Evolutionary conservation across 2,329 filamentous ascomycete species (phyloP).

Genomic region (Colletotrichum somersetense): DNA sequence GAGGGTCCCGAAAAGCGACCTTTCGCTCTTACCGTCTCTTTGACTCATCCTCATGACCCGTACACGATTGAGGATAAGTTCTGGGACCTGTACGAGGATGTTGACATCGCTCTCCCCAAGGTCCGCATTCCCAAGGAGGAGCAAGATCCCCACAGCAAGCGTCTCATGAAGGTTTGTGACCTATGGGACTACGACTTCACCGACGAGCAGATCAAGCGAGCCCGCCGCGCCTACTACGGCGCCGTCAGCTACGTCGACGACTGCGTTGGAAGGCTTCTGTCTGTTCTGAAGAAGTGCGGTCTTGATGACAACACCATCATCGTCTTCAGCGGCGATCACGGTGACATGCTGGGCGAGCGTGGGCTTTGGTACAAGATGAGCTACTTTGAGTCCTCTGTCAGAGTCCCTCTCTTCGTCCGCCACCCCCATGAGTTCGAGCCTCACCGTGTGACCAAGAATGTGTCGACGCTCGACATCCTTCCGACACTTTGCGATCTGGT

Average conservation of each 20-base stretch:
- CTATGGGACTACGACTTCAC: constrained; percentile 86
- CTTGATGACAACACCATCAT: constrained; percentile 89
- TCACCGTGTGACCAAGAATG: constrained; percentile 83
- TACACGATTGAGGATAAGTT: constrained; percentile 95
- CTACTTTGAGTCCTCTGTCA: constrained; percentile 92
- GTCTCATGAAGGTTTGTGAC: constrained; percentile 87
- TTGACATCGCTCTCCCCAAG: constrained; percentile 87
- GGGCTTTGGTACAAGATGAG: constrained; percentile 98
- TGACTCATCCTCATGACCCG: constrained; percentile 94
- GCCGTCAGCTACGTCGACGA: constrained; percentile 95
- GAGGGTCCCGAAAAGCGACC: constrained; percentile 79
- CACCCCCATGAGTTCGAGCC: constrained; percentile 81
- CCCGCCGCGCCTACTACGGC: constrained; percentile 90
- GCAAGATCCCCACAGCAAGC: constrained; percentile 88
- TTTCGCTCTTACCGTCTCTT: constrained; percentile 89
- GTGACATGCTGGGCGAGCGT: constrained; percentile 95
- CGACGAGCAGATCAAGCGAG: constrained; percentile 86
- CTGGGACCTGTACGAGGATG: constrained; percentile 91
- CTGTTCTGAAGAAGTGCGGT: constrained; percentile 81
- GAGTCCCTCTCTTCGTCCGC: constrained; percentile 88
- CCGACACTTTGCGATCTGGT: constrained; percentile 89
- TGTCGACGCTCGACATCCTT: constrained; percentile 91
- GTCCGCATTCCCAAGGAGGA: constrained; percentile 83
- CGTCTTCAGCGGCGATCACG: constrained; percentile 93
- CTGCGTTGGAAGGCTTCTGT: constrained; percentile 85